Conservation (phyloP, 2,329 filamentous ascomycete species). For the Elsinoe ampelina region DNA sequence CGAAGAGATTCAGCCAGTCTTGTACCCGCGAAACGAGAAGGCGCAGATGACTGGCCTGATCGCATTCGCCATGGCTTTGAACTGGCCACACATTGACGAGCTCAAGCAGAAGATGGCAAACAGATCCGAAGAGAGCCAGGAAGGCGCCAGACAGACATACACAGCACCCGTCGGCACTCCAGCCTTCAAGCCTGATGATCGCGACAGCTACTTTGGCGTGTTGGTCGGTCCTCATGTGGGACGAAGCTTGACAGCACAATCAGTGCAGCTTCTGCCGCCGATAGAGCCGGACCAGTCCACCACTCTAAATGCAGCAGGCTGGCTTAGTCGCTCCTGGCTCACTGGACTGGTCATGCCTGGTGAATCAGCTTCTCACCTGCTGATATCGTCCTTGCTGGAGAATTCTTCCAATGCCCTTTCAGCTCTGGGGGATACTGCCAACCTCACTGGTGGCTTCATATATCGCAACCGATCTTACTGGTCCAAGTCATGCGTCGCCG, state of each 20-base stretch:
- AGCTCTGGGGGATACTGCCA: slow-evolving; percentile 41
- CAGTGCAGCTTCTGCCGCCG: slow-evolving; percentile 14
- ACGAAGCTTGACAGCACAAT: slow-evolving; percentile 11
- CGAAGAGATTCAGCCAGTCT: slow-evolving; percentile 18
- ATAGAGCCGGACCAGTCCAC: not conserved
- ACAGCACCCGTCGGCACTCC: slow-evolving; percentile 32
- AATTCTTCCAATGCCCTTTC: slow-evolving; percentile 43
- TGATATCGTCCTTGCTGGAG: slow-evolving; percentile 48
- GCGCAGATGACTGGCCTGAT: slow-evolving; percentile 42
- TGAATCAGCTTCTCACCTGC: slow-evolving; percentile 43
- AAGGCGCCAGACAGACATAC: slow-evolving; percentile 19
- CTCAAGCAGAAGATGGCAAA: slow-evolving; percentile 10
- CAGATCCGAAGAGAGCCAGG: slow-evolving; percentile 8
- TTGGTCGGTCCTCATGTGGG: slow-evolving; percentile 14
- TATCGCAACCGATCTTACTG: slow-evolving; percentile 45
- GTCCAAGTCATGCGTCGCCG: slow-evolving; percentile 48
- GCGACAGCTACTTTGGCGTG: slow-evolving; percentile 13
- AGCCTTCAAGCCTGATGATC: slow-evolving; percentile 19
- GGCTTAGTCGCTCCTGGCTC: slow-evolving; percentile 48
- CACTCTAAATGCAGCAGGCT: slow-evolving; percentile 35
- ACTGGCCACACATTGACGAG: slow-evolving; percentile 37
- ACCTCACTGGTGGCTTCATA: slow-evolving; percentile 47
- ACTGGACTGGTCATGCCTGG: slow-evolving; percentile 48
- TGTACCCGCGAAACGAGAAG: slow-evolving; percentile 29
- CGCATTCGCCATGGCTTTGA: slow-evolving; percentile 41